phyloP scores from a whole-genome alignment of 768 basidiomycete genomes.

The Suillus placidus region DNA sequence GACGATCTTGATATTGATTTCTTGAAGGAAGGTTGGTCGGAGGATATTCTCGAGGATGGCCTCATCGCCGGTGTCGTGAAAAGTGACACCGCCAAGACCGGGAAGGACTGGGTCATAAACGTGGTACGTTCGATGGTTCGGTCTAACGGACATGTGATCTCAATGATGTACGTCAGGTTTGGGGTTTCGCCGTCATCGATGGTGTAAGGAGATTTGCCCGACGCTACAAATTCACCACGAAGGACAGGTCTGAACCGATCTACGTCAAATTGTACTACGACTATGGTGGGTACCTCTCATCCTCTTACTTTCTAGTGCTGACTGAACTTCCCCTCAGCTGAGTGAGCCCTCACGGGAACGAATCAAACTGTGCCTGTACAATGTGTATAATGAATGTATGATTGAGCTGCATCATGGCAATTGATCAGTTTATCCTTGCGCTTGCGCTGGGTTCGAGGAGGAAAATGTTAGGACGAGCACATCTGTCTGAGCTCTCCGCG shows the following conservation, averaged over 20 bases:
- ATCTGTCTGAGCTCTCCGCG: neutral
- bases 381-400: neutral
- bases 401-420: neutral
- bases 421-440: neutral
- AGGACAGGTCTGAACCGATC: neutral
- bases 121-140: constrained; percentile 45
- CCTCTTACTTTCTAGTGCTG: neutral
- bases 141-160: neutral
- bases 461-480: neutral
- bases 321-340: neutral
- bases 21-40: constrained; percentile 37
- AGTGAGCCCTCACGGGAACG: neutral
- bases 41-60: constrained; percentile 32
- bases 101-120: constrained; percentile 56
- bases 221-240: constrained; percentile 55
- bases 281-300: neutral
- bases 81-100: constrained; percentile 63
- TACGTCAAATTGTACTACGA: constrained; percentile 6
- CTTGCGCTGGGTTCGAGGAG: neutral
- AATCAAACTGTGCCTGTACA: neutral
- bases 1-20: constrained; percentile 44
- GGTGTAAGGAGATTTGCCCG: constrained; percentile 56
- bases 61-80: constrained; percentile 38
- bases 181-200: constrained; percentile 61
- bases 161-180: constrained; percentile 32